Evolutionary conservation across 2,329 filamentous ascomycete genomes (phyloP), one percentile per base, ranked within the genome.

Genomic region (Laburnicola sp.): DNA sequence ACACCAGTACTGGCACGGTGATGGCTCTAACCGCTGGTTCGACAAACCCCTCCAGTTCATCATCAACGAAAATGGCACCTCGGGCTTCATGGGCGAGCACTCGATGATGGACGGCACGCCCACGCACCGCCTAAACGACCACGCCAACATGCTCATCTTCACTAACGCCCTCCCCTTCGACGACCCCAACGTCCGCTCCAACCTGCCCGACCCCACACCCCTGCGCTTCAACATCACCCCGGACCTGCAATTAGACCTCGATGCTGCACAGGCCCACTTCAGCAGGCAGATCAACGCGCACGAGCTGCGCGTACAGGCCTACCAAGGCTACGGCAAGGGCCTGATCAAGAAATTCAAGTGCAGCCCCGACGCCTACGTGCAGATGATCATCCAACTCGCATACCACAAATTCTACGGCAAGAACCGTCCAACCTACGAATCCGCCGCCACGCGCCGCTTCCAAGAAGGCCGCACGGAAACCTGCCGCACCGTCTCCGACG

Each of bases 51-150:
- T 96, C 47, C 93, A 99, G 76, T 97, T 99, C 78, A 96, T 99
- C 72, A 74, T 99, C 78, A 97, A 96, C 75, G 92, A 99, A 73
- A 99, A 99, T 73, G 94, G 94, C 63, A 96, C 94, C 6, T 89
- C 94, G 2, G 94, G 94, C 55, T 99, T 99, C 82, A 93, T 91
- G 82, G 94, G 94, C 68, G 94, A 99, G 78, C 94, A 99, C 82
- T 95, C 89, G 66, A 97, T 99, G 94, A 99, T 99, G 95, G 94
- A 99, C 72, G 94, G 95, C 59, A 99, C 94, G 5, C 92, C 95
- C 1, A 99, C 95, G 2, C 94, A 97, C 76, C 88, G 95, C 38
- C 82, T 99, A 11, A 99, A 97, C 74, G 94, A 99, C 81, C 94
- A 91, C 69, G 83, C 95, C 70, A 95, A 93, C 78, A 86, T 89